Percentiles rank a stretch among this genome's conserved stretches.
These are phyloP conservation scores for Didymosphaeria variabile DNA, from an alignment of 2,329 filamentous ascomycete species.

Conservation along the genomic window DNA sequence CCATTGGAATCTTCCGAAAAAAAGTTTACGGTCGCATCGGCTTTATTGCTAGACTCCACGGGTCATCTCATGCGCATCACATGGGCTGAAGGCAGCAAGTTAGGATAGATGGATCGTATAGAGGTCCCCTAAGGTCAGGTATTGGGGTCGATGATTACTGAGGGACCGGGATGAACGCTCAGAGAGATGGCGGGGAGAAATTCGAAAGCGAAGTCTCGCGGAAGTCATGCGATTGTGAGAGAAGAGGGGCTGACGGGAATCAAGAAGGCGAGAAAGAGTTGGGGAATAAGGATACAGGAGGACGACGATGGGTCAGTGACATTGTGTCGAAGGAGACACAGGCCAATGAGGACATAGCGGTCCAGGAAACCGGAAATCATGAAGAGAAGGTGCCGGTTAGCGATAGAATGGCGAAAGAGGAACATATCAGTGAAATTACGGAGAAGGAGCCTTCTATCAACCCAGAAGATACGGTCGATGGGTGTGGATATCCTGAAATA, in stretches of 20 bases:
- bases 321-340: background rate
- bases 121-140: background rate
- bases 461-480: slow-evolving; percentile 1
- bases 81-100: background rate
- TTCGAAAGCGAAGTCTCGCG: background rate
- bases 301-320: background rate
- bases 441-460: background rate
- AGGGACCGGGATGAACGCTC: background rate
- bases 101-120: background rate
- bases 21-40: background rate
- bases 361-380: background rate
- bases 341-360: too few relatives aligned
- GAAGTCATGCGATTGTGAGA: background rate
- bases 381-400: background rate
- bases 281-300: background rate
- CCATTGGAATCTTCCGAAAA: background rate
- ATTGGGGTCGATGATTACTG: background rate
- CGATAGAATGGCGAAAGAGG: background rate
- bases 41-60: background rate
- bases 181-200: background rate
- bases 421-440: background rate
- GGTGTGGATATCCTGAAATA: slow-evolving; percentile 13
- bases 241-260: background rate
- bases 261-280: background rate
- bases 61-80: background rate